Percentiles rank a stretch among this genome's conserved stretches.
Conservation (phyloP, 176 grass and related monocot species). For the Saccharum spontaneum region DNA sequence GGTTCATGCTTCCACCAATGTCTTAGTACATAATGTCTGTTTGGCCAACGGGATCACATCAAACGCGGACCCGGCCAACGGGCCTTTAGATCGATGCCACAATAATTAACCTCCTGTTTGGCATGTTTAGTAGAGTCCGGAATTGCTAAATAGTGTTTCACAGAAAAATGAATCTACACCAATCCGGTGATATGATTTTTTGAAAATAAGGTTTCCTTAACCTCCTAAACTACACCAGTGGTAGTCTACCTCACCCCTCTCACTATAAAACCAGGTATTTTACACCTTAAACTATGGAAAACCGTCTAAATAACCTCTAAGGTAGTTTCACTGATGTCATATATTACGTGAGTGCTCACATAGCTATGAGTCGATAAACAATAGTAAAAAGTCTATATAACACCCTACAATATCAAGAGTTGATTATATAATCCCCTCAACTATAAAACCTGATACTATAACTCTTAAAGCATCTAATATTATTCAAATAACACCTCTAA, state of each 20-base stretch:
- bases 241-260: neutral
- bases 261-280: neutral
- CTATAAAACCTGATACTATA: no score
- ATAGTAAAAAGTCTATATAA: no score
- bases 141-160: neutral
- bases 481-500: no score
- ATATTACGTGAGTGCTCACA: no score
- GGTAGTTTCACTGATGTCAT: no score
- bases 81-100: constrained; percentile 6
- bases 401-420: no score
- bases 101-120: neutral
- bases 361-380: no score
- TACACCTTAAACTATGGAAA: neutral
- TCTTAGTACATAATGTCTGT: no score
- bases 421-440: no score
- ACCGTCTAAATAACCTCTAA: neutral
- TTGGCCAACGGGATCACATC: no score
- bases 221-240: neutral
- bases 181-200: neutral
- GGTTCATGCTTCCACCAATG: no score
- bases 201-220: neutral
- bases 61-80: neutral
- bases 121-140: neutral
- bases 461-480: no score
- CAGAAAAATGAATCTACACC: neutral